Conservation (phyloP, 768 basidiomycete species). For the Panaeolus cyanescens region DNA sequence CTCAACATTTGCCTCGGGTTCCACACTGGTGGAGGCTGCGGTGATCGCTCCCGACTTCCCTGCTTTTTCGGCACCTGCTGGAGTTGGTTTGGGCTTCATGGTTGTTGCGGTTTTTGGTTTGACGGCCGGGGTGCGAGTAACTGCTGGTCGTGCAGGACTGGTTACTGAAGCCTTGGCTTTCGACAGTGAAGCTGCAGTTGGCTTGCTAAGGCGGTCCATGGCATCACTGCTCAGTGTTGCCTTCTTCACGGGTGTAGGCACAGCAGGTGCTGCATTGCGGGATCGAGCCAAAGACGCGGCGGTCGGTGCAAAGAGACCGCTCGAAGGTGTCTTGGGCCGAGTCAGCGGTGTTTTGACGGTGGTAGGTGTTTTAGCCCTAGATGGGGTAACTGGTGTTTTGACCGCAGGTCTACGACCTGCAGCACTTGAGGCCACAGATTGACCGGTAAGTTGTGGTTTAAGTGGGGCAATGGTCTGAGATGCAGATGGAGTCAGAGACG, state of each 20-base stretch:
- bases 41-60: conserved; percentile 10
- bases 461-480: conserved; percentile 21
- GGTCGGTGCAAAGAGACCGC: conserved; percentile 79
- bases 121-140: conserved; percentile 17
- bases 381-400: conserved; percentile 21
- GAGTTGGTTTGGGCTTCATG: conserved; percentile 3
- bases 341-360: conserved; percentile 17
- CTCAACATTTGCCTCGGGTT: conserved; percentile 8
- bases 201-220: conserved; percentile 74
- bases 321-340: conserved; percentile 63
- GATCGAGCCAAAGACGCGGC: conserved; percentile 78
- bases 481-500: conserved; percentile 21
- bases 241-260: conserved; percentile 56
- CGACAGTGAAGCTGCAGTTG: conserved; percentile 77
- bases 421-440: conserved; percentile 26
- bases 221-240: conserved; percentile 51
- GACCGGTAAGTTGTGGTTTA: conserved; percentile 36
- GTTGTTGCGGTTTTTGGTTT: conserved; percentile 22
- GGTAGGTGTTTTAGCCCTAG: conserved; percentile 35
- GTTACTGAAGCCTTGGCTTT: conserved; percentile 51
- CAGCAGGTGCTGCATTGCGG: conserved; percentile 50
- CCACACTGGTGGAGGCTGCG: conserved; percentile 6
- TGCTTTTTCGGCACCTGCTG: conserved; percentile 7
- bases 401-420: conserved; percentile 19
- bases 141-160: conserved; percentile 23